These are phyloP conservation scores for Cladorrhinum samala DNA, from an alignment of 495 filamentous ascomycete species.

Conservation along the genomic window DNA sequence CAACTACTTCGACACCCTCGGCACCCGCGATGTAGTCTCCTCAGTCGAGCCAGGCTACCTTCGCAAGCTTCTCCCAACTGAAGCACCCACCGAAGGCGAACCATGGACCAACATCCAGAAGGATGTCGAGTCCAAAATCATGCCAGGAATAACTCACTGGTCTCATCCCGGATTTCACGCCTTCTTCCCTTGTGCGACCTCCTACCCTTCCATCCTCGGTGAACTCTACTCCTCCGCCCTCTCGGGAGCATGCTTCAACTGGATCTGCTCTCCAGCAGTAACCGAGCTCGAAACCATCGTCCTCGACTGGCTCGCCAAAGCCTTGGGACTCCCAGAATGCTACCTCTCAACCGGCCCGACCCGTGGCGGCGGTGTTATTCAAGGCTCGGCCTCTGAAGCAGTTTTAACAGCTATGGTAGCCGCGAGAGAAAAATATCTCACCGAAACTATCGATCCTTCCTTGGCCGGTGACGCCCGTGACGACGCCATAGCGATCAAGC, in stretches of 20 bases:
- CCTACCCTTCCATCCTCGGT: slow-evolving; percentile 82
- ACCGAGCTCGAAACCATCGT: slow-evolving; percentile 90
- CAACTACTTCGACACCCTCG: slow-evolving; percentile 73
- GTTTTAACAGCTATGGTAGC: slow-evolving; percentile 83
- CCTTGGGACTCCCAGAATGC: slow-evolving; percentile 64
- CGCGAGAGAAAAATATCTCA: slow-evolving; percentile 74
- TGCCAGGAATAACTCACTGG: slow-evolving; percentile 92
- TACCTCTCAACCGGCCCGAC: slow-evolving; percentile 71
- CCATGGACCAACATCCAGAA: slow-evolving; percentile 72
- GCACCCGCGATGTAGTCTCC: slow-evolving; percentile 65
- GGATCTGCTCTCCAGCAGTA: slow-evolving; percentile 91
- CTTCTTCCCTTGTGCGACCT: slow-evolving; percentile 80
- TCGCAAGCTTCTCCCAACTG: slow-evolving; percentile 65
- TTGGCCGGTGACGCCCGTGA: slow-evolving; percentile 54
- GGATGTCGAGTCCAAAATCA: slow-evolving; percentile 82
- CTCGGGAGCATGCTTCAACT: slow-evolving; percentile 90
- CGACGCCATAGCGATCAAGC: slow-evolving; percentile 57
- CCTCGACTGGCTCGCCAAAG: slow-evolving; percentile 82
- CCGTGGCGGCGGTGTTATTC: slow-evolving; percentile 83
- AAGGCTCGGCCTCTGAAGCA: slow-evolving; percentile 87
- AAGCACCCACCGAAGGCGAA: slow-evolving; percentile 68
- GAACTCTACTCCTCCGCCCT: slow-evolving; percentile 90
- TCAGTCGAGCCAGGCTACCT: slow-evolving; percentile 84
- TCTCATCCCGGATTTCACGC: slow-evolving; percentile 87
- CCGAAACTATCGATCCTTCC: slow-evolving; percentile 47